Percentiles rank a stretch among this genome's conserved stretches.
Conservation (phyloP, 2,329 filamentous ascomycete species). For the Aspergillus sp. region DNA sequence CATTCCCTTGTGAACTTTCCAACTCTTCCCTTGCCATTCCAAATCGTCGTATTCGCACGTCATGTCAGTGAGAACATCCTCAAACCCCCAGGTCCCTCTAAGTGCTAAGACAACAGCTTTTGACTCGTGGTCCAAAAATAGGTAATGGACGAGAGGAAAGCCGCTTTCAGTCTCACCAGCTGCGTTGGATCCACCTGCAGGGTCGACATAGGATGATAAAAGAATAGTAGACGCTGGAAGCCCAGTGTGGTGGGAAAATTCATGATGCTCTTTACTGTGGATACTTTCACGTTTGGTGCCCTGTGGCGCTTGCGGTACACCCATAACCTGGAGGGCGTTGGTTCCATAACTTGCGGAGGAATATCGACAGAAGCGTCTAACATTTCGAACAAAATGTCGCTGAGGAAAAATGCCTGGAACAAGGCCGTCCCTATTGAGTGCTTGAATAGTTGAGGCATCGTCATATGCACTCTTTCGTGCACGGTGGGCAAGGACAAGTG, state of each 20-base stretch:
- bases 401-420: conserved; percentile 48
- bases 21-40: conserved; percentile 59
- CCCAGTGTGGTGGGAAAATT: conserved; percentile 47
- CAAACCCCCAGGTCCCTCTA: conserved; percentile 70
- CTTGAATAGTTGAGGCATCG: conserved; percentile 44
- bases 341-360: conserved; percentile 50
- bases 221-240: conserved; percentile 51
- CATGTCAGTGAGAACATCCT: conserved; percentile 72
- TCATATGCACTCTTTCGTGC: conserved; percentile 47
- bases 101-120: conserved; percentile 72
- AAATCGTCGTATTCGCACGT: conserved; percentile 69
- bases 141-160: conserved; percentile 71
- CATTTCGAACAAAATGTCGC: conserved; percentile 46
- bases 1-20: conserved; percentile 73
- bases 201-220: conserved; percentile 69
- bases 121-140: conserved; percentile 69
- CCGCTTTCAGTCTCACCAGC: conserved; percentile 65
- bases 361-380: conserved; percentile 48
- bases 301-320: conserved; percentile 35
- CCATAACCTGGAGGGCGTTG: conserved; percentile 49
- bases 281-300: conserved; percentile 30
- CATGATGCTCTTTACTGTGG: conserved; percentile 45
- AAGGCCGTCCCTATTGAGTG: conserved; percentile 44
- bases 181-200: conserved; percentile 65
- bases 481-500: conserved; percentile 45